Base-by-base conservation (phyloP, 805 yeast genomes). In the Metschnikowia lachancei region DNA sequence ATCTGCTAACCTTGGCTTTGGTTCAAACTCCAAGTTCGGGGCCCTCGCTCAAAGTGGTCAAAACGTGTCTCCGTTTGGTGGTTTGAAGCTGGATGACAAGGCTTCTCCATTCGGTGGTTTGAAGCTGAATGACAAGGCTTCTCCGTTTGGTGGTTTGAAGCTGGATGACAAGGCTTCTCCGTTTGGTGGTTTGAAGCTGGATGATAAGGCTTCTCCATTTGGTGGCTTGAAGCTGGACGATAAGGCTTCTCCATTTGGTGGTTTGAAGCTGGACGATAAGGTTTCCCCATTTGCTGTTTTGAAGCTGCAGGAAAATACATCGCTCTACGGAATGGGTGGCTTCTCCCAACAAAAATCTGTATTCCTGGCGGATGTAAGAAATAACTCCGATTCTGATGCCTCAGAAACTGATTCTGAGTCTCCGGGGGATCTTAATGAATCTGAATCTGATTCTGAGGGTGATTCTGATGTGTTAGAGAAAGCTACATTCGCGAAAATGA, bases 1-100 rank as follows among this genome's bases (percentile, higher is more conserved):
- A 4, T 19, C 35, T 4, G 40, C 40, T 14, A 11, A 17, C 4
- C 18, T 31, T 13, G 20, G 46, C 16, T 44, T 46, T 28, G 53
- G 50, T 16, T 6, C 36, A 12, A 39, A 30, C 19, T 48, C 50
- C 36, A 45, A 49, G 26, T 43, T 40, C 19, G 45, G 49, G 9
- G 31, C 44, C 13, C 14, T 18, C 7, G 8, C 38, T 20, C 20
- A 17, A n/a, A 29, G 34, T n/a, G 12, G 31, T 6, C 33, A 30
- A 22, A 33, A 17, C 26, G 7, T 31, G 18, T 45, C 48, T 10
- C 43, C 48, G 13, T 45, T 45, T 31, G 48, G 44, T 17, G 28
- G 18, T 6, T 45, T 45, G 41, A 22, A 18, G 8, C 30, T 14
- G 12, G 39, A 32, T 5, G 42, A 38, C 16, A 38, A 43, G 16